These are phyloP conservation scores for Hypoxylon crocopeplum DNA, from an alignment of 495 filamentous ascomycete genomes.

Conservation along the genomic window DNA sequence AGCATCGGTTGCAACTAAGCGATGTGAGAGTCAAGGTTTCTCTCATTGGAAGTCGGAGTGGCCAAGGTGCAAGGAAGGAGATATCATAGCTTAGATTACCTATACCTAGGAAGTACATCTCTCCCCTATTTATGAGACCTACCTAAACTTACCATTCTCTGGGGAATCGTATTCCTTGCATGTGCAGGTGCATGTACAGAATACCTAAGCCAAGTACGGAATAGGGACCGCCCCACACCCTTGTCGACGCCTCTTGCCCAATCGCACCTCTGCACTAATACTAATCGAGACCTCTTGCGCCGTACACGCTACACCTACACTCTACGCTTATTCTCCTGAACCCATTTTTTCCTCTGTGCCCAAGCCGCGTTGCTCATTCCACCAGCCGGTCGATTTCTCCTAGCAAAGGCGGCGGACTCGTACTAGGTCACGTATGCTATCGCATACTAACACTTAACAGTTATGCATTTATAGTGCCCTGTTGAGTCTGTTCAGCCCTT, in stretches of 20 bases:
- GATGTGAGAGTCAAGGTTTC: too few relatives aligned
- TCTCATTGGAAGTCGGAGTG: too few relatives aligned
- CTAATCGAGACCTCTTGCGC: constrained; percentile 19
- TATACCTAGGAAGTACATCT: too few relatives aligned
- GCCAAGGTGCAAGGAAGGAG: too few relatives aligned
- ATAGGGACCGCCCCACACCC: constrained; percentile 19
- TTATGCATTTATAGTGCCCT: constrained; percentile 35
- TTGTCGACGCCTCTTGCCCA: constrained; percentile 10
- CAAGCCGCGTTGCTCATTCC: constrained; percentile 1
- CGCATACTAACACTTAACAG: constrained; percentile 1
- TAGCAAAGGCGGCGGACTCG: background rate
- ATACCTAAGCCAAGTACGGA: constrained; percentile 11
- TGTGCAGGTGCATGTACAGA: constrained; percentile 5
- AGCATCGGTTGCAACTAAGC: too few relatives aligned
- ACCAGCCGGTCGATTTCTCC: background rate
- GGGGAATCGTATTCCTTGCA: constrained; percentile 8
- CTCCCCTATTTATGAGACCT: too few relatives aligned
- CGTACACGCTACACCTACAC: constrained; percentile 7
- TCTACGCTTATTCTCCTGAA: constrained; percentile 7
- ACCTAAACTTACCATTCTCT: constrained; percentile 4
- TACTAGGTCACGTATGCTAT: constrained; percentile 4
- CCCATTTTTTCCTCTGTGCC: constrained; percentile 6
- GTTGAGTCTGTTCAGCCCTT: constrained; percentile 20
- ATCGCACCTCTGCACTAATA: constrained; percentile 14
- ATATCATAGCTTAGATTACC: too few relatives aligned